Evolutionary conservation across 2,329 filamentous ascomycete genomes (phyloP), one percentile per base, ranked within the genome.

Genomic region (Pseudohalonectria lignicola): DNA sequence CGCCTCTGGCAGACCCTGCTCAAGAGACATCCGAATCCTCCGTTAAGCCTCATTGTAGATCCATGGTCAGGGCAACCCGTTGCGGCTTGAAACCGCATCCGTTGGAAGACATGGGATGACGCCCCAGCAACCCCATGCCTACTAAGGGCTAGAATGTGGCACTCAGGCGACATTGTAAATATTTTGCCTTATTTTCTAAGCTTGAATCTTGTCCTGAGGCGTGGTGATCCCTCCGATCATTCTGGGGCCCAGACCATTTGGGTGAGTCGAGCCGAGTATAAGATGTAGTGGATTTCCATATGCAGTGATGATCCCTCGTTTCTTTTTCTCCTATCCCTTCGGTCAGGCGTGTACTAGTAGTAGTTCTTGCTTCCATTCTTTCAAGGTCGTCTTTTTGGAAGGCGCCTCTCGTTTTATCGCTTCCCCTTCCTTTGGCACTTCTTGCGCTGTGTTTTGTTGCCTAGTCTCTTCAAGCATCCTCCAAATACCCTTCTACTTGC

Each of bases 311-410:
- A 15, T 25, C 2, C 15, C 25, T 35, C 32, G 8, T 17, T 11
- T 19, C 9, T 21, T n/a, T 5, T 34, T 34, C n/a, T 23, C 26
- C 6, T n/a, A 16, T 18, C 18, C 23, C 15, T 34, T 25, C 23
- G 34, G 34, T 36, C 23, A 16, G 20, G 18, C 18, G 23, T 25
- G 20, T n/a, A 21, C 21, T 13, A 34, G 11, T 26, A 26, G 7
- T 12, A 26, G 8, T 26, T 26, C 12, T 26, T 28, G 12, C 28
- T 36, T 28, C 18, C 20, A 26, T 36, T 28, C 20, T 21, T 36
- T 36, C 34, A 36, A 32, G 21, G 21, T 26, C 18, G 23, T 29
- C 30, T 33, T 38, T 29, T 33, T 29, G 36, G 23, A 38, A 20
- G 36, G 21, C 23, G 7, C 28, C 35, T 25, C 13, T 33, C 23